Conservation (phyloP, 306 rosid species). For the Prunus davidiana region DNA sequence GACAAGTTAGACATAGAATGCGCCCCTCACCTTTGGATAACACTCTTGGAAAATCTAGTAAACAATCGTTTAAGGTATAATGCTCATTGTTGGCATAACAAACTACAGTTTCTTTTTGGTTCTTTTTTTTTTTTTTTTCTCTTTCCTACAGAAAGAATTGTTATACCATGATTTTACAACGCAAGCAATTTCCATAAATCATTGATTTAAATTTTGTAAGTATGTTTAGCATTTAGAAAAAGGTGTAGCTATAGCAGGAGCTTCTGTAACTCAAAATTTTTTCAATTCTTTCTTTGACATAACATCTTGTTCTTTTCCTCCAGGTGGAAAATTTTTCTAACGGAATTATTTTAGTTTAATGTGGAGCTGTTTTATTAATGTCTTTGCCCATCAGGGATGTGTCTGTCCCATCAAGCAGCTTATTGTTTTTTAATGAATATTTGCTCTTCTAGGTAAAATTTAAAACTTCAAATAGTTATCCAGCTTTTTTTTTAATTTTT, state of each 20-base stretch:
- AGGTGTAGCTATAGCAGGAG: not conserved
- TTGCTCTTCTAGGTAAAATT: not conserved
- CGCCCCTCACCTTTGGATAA: constrained; percentile 30
- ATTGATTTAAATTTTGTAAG: not conserved
- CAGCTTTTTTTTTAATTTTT: not conserved
- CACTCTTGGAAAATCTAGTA: constrained; percentile 36
- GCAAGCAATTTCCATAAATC: not conserved
- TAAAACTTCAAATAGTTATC: constrained; percentile 15
- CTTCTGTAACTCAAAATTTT: not conserved
- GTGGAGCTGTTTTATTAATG: not conserved
- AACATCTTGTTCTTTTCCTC: not conserved
- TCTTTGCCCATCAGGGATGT: too few species aligned
- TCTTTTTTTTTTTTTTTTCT: not conserved
- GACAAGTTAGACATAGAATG: constrained; percentile 47
- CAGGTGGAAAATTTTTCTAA: not conserved
- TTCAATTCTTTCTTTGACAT: not conserved
- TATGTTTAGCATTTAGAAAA: not conserved
- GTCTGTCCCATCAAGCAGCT: not conserved
- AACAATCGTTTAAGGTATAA: constrained; percentile 63
- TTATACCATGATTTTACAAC: not conserved
- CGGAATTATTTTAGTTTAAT: not conserved
- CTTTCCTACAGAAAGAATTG: not conserved
- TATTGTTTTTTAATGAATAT: not conserved
- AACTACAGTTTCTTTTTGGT: not conserved
- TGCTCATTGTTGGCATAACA: not conserved